Evolutionary conservation across 495 filamentous ascomycete genomes (phyloP).

Genomic region (Cenococcum geophilum): DNA sequence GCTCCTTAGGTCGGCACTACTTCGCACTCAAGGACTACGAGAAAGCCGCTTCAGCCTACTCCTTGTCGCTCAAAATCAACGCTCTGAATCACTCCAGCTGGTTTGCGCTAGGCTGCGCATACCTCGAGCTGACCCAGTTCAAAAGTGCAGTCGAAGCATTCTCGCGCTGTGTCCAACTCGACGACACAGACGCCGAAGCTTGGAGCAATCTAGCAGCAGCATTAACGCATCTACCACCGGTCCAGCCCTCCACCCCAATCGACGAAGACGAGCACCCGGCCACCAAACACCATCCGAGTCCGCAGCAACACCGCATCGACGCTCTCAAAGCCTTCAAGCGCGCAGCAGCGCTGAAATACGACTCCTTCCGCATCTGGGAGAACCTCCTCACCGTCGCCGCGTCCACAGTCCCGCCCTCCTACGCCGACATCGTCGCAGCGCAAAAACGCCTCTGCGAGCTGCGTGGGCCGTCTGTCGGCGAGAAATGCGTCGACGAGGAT

Average conservation of each 20-base stretch:
- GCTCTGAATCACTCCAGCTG: conserved; percentile 74
- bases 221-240: conserved; percentile 45
- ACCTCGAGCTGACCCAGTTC: conserved; percentile 69
- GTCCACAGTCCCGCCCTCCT: conserved; percentile 66
- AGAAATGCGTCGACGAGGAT: conserved; percentile 68
- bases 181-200: conserved; percentile 81
- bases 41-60: conserved; percentile 73
- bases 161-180: conserved; percentile 67
- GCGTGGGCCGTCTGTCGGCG: conserved; percentile 58
- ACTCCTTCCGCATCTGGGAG: conserved; percentile 88
- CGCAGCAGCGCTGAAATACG: conserved; percentile 71
- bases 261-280: conserved; percentile 32
- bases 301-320: conserved; percentile 58
- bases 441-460: conserved; percentile 69
- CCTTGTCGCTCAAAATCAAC: conserved; percentile 67
- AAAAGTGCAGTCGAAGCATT: conserved; percentile 82
- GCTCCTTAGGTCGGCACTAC: conserved; percentile 74
- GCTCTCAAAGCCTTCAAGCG: conserved; percentile 78
- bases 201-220: conserved; percentile 94
- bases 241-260: conserved; percentile 10
- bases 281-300: conserved; percentile 29
- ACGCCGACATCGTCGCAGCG: conserved; percentile 65
- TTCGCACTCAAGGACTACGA: conserved; percentile 55
- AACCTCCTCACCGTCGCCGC: conserved; percentile 84
- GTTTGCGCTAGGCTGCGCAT: conserved; percentile 85